Base-by-base conservation (phyloP, 257 asterid genomes). In the Primulina tabacum region DNA sequence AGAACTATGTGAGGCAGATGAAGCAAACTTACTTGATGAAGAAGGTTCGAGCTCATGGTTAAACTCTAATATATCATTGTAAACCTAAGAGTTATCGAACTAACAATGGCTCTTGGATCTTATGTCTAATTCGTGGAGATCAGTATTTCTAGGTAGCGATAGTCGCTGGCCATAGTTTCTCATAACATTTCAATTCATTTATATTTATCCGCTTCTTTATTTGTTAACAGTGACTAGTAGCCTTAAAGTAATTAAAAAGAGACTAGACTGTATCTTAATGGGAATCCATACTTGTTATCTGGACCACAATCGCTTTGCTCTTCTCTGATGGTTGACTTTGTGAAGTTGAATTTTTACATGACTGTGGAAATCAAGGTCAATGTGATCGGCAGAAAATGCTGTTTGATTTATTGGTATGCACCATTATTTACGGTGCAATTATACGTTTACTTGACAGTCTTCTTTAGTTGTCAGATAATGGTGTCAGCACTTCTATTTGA, bases 11-110 rank as follows among this genome's bases (percentile, higher is more conserved):
- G 90, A 84, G 73, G 97, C 89, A 60, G 88, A 86, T 84, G 98
- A 88, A 83, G 89, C 79, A 75, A 92, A 92, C 80, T 78, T 92
- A 76, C 83, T 92, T 30, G 95, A 90, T 75, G 97, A 84, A 82
- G 92, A 86, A 85, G 98, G 97, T 92, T 83, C 8, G 52, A 32
- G 67, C 65, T 71, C 58, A 56, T 65, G 20, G 66, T 61, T 34
- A 67, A 73, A 53, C 40, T 67, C 63, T 64, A 47, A 43, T 57
- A 68, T 74, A 40, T 55, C 43, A 34, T 5, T 11, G 57, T 50
- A 34, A 17, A 17, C 18, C 64, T 55, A 68, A 55, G 18, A 68
- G 20, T 29, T 4, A 28, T 65, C 57, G 32, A 66, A 38, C 61
- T 64, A 6, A 10, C 29, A 40, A 18, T 6, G n/a, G 60, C 8